Evolutionary conservation across 2,329 filamentous ascomycete species (phyloP), one percentile per base, ranked within the genome.

Genomic region (Hypocrella siamensis): DNA sequence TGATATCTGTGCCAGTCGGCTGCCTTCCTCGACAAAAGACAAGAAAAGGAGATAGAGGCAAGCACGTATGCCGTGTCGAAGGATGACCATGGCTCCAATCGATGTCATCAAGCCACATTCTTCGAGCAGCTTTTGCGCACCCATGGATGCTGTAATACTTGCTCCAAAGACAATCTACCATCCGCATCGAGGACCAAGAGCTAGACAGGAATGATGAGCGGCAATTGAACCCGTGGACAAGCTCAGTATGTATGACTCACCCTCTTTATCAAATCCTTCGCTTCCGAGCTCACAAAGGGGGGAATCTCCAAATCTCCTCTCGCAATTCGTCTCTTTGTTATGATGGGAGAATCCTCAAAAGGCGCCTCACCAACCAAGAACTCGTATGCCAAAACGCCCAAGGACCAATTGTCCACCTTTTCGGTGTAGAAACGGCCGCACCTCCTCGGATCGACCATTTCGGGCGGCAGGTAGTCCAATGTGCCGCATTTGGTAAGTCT

Each of bases 401-500:
- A 31, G 8, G 41, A 31, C 43, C 43, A 47, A 17, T 37, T 33
- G 25, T 46, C 45, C 5, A 47, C 38, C 6, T 31, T 34, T 12
- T 40, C 30, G 12, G 33, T 30, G 24, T 47, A 45, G 16, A 22
- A 34, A 4, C 22, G 19, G 5, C 31, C 30, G 6, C 28, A 17
- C 9, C 26, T 33, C 9, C 26, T 31, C 26, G 30, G 14, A 15
- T 15, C 27, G 6, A 45, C 18, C 45, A 49, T 48, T 33, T 49
- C 46, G 2, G 46, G 46, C 9, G 45, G 46, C 15, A 49, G 30
- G 30, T 47, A 48, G 35, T 48, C 46, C 2, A 49, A 33, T 3
- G 46, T 49, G 5, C 46, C 46, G 19, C 46, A 49, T 3, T 39
- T 26, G 3, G 47, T 48, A 9, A 30, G n/a, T 4, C 46, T 17